Percentiles rank a stretch among this genome's conserved stretches.
phyloP scores from a whole-genome alignment of 2,329 filamentous ascomycete genomes.

The Scolecobasidium constrictum region DNA sequence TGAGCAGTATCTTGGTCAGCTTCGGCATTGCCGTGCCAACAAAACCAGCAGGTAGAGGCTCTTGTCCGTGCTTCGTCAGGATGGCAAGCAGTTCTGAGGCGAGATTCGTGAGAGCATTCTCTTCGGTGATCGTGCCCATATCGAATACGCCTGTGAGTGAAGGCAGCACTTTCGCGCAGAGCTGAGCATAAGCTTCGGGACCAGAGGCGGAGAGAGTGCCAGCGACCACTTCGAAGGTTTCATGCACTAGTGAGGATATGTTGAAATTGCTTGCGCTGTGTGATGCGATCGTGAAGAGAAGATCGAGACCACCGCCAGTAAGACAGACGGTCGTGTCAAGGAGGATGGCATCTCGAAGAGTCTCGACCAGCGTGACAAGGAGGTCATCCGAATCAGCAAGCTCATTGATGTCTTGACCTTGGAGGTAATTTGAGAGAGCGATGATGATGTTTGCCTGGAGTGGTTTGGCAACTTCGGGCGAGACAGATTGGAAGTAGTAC shows the following conservation, averaged over 20 bases:
- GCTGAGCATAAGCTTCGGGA: conserved; percentile 57
- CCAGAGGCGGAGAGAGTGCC: conserved; percentile 53
- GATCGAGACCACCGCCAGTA: conserved; percentile 63
- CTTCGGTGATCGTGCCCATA: conserved; percentile 72
- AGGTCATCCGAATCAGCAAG: conserved; percentile 85
- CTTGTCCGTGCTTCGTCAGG: conserved; percentile 69
- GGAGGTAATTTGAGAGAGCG: conserved; percentile 61
- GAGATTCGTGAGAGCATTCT: conserved; percentile 74
- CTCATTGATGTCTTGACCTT: conserved; percentile 69
- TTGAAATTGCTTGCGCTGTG: conserved; percentile 86
- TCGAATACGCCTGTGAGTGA: conserved; percentile 84
- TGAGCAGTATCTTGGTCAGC: conserved; percentile 69
- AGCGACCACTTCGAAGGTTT: conserved; percentile 85
- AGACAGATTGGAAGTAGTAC: conserved; percentile 47
- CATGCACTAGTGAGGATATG: conserved; percentile 73
- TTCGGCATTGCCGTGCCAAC: conserved; percentile 80
- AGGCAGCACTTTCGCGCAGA: conserved; percentile 80
- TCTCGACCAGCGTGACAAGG: conserved; percentile 79
- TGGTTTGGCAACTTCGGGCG: conserved; percentile 37
- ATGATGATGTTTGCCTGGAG: conserved; percentile 51
- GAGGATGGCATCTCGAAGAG: conserved; percentile 70
- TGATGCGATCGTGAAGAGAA: conserved; percentile 81
- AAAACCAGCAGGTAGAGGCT: conserved; percentile 79
- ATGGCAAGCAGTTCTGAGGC: conserved; percentile 76
- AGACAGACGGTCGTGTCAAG: conserved; percentile 68